These are phyloP conservation scores for Hymenoscyphus linearis DNA, from an alignment of 2,329 filamentous ascomycete species.

Conservation along the genomic window DNA sequence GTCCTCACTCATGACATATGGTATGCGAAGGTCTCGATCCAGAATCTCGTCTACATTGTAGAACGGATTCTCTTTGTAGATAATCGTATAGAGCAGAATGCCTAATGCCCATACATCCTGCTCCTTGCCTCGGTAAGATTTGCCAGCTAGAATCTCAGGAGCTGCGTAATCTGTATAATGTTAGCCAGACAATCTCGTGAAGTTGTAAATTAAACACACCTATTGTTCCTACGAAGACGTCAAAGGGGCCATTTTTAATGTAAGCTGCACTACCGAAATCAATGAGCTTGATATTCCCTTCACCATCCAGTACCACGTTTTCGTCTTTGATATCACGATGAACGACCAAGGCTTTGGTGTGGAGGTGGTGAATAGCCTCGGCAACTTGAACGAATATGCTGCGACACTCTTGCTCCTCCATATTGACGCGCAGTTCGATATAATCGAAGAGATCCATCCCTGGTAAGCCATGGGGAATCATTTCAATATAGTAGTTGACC, in stretches of 20 bases:
- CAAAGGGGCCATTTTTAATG: slow-evolving; percentile 96
- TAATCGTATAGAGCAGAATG: slow-evolving; percentile 94
- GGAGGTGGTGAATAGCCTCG: slow-evolving; percentile 82
- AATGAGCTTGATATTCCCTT: slow-evolving; percentile 93
- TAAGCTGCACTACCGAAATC: slow-evolving; percentile 98
- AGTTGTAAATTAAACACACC: slow-evolving; percentile 51
- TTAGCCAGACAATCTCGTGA: slow-evolving; percentile 11
- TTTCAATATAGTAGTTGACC: slow-evolving; percentile 97
- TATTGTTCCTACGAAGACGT: slow-evolving; percentile 98
- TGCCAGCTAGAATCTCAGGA: slow-evolving; percentile 91
- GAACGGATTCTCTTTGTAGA: slow-evolving; percentile 99
- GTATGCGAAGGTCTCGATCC: slow-evolving; percentile 89
- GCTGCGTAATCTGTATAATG: slow-evolving; percentile 78
- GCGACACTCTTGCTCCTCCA: slow-evolving; percentile 90
- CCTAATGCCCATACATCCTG: slow-evolving; percentile 98
- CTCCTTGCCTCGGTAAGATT: slow-evolving; percentile 88
- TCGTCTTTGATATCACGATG: slow-evolving; percentile 99
- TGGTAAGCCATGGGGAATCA: slow-evolving; percentile 88
- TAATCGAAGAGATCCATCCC: slow-evolving; percentile 99
- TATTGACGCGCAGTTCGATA: slow-evolving; percentile 91
- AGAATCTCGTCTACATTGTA: slow-evolving; percentile 99
- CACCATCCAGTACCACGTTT: slow-evolving; percentile 92
- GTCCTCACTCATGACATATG: slow-evolving; percentile 81
- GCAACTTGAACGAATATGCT: slow-evolving; percentile 96
- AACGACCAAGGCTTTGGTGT: slow-evolving; percentile 85